Evolutionary conservation across 768 basidiomycete species (phyloP), one percentile per base, ranked within the genome.

Genomic region (Leccinum variicolor): DNA sequence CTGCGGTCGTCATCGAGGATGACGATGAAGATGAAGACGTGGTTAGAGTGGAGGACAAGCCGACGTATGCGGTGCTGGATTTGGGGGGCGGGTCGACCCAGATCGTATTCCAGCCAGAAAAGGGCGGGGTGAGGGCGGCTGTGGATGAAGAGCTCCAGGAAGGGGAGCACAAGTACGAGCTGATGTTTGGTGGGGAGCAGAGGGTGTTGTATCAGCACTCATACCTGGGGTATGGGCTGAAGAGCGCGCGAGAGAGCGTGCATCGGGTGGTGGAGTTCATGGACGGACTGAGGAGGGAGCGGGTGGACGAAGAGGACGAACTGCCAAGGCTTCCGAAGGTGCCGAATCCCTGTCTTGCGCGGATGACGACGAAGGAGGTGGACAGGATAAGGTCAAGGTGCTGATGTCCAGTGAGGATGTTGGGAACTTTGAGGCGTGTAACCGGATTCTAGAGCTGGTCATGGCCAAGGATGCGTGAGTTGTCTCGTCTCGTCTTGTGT

Each of bases 61-160:
- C 76, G 21, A 86, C 90, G 26, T 91, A 90, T 63, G 96, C 96
- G 23, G 94, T 97, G 46, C 86, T 98, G 51, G 97, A 98, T 69
- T 84, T 99, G 50, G 97, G 97, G 4, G 97, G 97, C 3, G 97
- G 91, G 29, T 95, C 94, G 58, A 98, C 95, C 23, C 97, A 98
- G 75, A 98, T 98, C 71, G 94, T 97, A 57, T 98, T 98, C 66
- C 88, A 95, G 74, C 97, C 96, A 2, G 76, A 73, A 52, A 85
- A 85, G 72, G 41, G n/a, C 28, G 73, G 74, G 34, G 62, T 63
- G 23, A 66, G 60, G 26, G 62, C 63, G 25, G 66, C 61, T 50
- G 73, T 74, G 25, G 74, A 71, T 29, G 63, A 67, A 31, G 65
- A 62, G 54, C 75, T 89, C 58, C 83, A 80, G 59, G 88, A 89